These are phyloP conservation scores for Chytriomyces sp. DNA, from an alignment of 192 early-diverging fungal species.

Conservation along the genomic window DNA sequence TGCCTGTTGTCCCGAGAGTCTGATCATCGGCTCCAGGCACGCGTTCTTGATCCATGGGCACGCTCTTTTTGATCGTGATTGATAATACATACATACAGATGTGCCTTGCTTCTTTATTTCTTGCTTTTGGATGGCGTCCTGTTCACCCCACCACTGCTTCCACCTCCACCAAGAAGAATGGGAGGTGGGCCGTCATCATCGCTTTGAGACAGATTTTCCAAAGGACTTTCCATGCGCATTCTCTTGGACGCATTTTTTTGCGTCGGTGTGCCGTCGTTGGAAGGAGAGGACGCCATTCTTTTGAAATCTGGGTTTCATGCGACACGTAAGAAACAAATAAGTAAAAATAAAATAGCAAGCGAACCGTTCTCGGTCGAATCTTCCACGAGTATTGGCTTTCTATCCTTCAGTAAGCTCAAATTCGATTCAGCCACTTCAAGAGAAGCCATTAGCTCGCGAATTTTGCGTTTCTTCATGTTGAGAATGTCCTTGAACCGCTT, in stretches of 20 bases:
- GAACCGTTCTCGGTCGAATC: no score
- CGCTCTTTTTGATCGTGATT: no score
- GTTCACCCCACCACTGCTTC: no score
- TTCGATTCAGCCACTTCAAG: slow-evolving; percentile 18
- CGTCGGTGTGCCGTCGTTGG: not conserved
- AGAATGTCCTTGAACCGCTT: slow-evolving; percentile 11
- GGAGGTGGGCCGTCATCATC: slow-evolving; percentile 4
- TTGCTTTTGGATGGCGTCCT: no score
- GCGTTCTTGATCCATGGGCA: no score
- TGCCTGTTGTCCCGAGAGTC: no score
- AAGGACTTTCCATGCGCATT: not conserved
- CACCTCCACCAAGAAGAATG: not conserved
- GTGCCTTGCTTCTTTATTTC: no score
- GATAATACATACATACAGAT: no score
- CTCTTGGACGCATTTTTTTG: not conserved
- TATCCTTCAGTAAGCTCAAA: not conserved
- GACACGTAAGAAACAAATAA: no score
- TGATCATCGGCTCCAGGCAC: no score
- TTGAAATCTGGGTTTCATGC: not conserved
- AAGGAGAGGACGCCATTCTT: not conserved
- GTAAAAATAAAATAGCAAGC: no score
- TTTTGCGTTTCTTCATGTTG: slow-evolving; percentile 26
- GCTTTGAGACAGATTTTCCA: no score
- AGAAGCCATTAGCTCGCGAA: slow-evolving; percentile 19
- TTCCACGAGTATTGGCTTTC: not conserved